Evolutionary conservation across 202 grass and related monocot species (phyloP).

Genomic region (Zizania palustris): DNA sequence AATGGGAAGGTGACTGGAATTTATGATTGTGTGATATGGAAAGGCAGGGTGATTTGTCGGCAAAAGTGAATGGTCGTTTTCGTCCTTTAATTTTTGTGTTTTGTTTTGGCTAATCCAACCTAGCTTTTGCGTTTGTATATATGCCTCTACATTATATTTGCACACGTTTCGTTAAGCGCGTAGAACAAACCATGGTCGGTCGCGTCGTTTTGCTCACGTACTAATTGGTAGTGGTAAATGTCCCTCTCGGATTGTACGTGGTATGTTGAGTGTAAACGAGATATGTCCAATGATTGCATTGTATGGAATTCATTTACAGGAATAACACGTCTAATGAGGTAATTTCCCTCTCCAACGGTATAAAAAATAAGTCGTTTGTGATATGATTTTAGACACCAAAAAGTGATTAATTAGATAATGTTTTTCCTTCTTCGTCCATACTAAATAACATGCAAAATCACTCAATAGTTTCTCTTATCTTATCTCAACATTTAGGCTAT

Average conservation of each 20-base stretch:
- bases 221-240: not conserved
- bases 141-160: conserved; percentile 4
- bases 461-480: too few relatives aligned
- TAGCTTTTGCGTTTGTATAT: not conserved
- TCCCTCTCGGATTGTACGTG: not conserved
- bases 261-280: not conserved
- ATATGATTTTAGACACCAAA: too few relatives aligned
- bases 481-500: too few relatives aligned
- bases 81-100: not conserved
- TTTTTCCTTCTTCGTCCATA: too few relatives aligned
- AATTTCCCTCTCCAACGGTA: too few relatives aligned
- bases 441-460: too few relatives aligned
- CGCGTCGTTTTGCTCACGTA: too few relatives aligned
- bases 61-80: conserved; percentile 6
- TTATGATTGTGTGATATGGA: conserved; percentile 40
- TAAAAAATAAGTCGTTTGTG: too few relatives aligned
- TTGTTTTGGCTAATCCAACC: not conserved
- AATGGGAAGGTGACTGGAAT: conserved; percentile 50
- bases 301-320: not conserved
- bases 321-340: not conserved
- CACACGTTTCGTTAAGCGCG: not conserved
- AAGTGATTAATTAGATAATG: too few relatives aligned
- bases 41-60: conserved; percentile 32
- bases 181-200: not conserved
- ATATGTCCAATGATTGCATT: not conserved